These are phyloP conservation scores for Dalbergia cultrata DNA, from an alignment of 306 rosid genomes.

Conservation along the genomic window DNA sequence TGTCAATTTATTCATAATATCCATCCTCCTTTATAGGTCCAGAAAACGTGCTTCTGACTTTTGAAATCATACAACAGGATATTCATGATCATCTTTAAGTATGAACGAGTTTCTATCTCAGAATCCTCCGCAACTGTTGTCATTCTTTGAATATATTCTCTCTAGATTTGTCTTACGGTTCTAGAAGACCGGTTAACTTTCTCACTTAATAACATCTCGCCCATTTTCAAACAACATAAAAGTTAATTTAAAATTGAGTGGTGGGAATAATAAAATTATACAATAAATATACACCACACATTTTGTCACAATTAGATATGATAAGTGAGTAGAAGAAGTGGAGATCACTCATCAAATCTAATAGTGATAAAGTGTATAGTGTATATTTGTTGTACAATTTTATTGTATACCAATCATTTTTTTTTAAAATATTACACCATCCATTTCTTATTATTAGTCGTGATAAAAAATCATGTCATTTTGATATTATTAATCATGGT, in stretches of 20 bases:
- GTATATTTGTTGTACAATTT: no score
- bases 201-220: background rate
- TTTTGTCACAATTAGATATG: no score
- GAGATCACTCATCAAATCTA: no score
- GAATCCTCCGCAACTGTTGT: conserved; percentile 25
- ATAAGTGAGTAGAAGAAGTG: no score
- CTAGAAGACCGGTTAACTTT: conserved; percentile 43
- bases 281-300: no score
- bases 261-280: no score
- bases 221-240: conserved; percentile 27
- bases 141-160: conserved; percentile 36
- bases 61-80: background rate
- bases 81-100: conserved; percentile 8
- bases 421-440: background rate
- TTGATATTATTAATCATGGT: no score
- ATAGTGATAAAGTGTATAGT: no score
- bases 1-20: background rate
- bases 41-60: conserved; percentile 35
- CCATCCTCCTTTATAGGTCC: conserved; percentile 4
- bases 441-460: no score
- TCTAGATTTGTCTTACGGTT: conserved; percentile 32
- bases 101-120: conserved; percentile 24
- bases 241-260: background rate
- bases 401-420: no score
- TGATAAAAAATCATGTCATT: no score